Conservation (phyloP, 495 filamentous ascomycete genomes). For the Lasiosphaeris hirsuta region DNA sequence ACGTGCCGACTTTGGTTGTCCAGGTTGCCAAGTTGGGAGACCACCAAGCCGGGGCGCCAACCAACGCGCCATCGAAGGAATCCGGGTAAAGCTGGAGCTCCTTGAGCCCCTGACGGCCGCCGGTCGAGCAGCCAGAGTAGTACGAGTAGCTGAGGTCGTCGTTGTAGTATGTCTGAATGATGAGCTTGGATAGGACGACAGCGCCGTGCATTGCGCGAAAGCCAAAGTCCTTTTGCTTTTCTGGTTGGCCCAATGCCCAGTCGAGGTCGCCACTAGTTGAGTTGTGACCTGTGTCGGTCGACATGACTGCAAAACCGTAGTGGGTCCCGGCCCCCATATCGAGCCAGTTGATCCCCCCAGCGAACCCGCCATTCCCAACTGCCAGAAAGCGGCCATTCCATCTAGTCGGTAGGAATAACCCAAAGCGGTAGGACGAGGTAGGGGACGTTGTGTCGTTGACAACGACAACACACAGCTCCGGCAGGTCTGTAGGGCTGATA, state of each 20-base stretch:
- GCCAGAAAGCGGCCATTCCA: slow-evolving; percentile 52
- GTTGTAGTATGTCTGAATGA: slow-evolving; percentile 20
- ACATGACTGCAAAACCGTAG: slow-evolving; percentile 51
- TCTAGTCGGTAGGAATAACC: slow-evolving; percentile 38
- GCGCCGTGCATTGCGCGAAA: slow-evolving; percentile 51
- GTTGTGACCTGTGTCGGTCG: slow-evolving; percentile 57
- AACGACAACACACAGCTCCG: slow-evolving; percentile 46
- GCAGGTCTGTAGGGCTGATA: slow-evolving; percentile 39
- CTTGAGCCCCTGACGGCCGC: slow-evolving; percentile 54
- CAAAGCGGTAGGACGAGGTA: slow-evolving; percentile 41
- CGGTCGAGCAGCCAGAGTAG: slow-evolving; percentile 55
- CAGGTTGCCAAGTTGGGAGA: slow-evolving; percentile 42
- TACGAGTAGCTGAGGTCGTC: slow-evolving; percentile 42
- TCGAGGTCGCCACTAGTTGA: slow-evolving; percentile 31
- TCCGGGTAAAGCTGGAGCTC: slow-evolving; percentile 44
- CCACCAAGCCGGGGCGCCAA: slow-evolving; percentile 55
- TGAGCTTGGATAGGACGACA: slow-evolving; percentile 23
- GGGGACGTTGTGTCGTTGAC: slow-evolving; percentile 43
- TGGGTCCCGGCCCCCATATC: slow-evolving; percentile 46
- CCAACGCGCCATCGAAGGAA: slow-evolving; percentile 62
- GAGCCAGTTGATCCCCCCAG: slow-evolving; percentile 52
- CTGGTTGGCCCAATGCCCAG: slow-evolving; percentile 48
- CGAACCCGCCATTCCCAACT: slow-evolving; percentile 51
- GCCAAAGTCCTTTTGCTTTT: slow-evolving; percentile 41
- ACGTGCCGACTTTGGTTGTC: slow-evolving; percentile 28